Percentiles rank a stretch among this genome's conserved stretches.
phyloP scores from a whole-genome alignment of 2,329 filamentous ascomycete genomes.

The Neofusicoccum kwambonambiense region DNA sequence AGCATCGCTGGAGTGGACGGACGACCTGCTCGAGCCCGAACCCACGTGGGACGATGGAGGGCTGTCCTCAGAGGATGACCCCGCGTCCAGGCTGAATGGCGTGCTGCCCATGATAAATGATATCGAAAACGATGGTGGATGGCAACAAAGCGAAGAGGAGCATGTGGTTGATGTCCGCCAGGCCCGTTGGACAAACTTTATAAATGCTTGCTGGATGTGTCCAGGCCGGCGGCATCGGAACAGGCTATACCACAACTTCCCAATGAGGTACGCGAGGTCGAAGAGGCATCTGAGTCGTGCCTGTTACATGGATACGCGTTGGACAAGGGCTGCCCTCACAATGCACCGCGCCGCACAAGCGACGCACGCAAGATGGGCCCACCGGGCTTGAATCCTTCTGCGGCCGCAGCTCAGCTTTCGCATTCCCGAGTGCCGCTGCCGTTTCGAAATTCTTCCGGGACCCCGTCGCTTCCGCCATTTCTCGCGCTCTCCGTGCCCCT shows the following conservation, averaged over 20 bases:
- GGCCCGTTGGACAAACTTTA: neutral
- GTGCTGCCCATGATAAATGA: neutral
- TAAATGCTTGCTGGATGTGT: neutral
- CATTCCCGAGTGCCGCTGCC: neutral
- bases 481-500: neutral
- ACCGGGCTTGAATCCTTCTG: neutral
- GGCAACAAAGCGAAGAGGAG: neutral
- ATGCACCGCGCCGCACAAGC: neutral
- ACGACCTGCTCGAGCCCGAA: neutral
- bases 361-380: neutral
- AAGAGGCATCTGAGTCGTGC: neutral
- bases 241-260: neutral
- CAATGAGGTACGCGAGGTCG: neutral
- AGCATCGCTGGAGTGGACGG: neutral
- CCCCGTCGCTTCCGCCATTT: neutral
- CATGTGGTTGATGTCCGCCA: neutral
- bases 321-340: neutral
- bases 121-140: neutral
- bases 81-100: neutral
- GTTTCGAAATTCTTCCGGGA: neutral
- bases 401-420: neutral
- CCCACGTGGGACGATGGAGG: neutral
- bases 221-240: neutral
- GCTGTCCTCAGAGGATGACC: neutral
- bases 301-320: neutral